These are phyloP conservation scores for Alloteropsis angusta DNA, from an alignment of 202 grass and related monocot genomes.

Conservation along the genomic window DNA sequence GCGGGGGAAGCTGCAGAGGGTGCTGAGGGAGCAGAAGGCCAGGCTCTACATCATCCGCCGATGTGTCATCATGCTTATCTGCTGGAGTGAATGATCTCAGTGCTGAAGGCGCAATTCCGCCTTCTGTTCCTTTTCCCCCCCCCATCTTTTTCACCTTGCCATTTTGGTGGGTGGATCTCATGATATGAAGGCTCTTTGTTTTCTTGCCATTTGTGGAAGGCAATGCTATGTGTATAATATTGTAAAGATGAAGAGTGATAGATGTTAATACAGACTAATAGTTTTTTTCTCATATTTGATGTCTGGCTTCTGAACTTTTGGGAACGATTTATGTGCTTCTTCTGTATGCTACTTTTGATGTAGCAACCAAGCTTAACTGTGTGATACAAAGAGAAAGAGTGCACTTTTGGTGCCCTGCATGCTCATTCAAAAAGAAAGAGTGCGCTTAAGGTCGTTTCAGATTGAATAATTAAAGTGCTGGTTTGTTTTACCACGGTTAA, in stretches of 20 bases:
- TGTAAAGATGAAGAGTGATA: constrained; percentile 34
- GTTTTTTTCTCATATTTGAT: background rate
- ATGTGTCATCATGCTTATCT: constrained; percentile 47
- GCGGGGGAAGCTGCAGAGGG: constrained; percentile 35
- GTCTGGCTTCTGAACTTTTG: background rate
- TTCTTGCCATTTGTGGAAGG: constrained; percentile 29
- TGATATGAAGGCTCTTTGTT: constrained; percentile 24
- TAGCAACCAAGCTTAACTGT: constrained; percentile 9
- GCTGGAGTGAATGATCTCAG: constrained; percentile 35
- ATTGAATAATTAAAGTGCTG: constrained; percentile 1
- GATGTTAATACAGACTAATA: constrained; percentile 35
- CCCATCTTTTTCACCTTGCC: constrained; percentile 21
- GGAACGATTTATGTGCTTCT: background rate
- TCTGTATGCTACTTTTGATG: background rate
- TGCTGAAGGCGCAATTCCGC: background rate
- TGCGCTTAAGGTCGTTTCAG: constrained; percentile 5
- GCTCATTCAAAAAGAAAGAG: background rate
- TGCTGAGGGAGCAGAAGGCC: constrained; percentile 48
- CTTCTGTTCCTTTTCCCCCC: background rate
- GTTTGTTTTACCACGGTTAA: background rate
- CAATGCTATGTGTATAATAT: constrained; percentile 11
- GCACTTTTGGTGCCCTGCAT: too few species aligned
- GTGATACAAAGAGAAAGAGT: background rate
- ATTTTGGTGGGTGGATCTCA: constrained; percentile 4
- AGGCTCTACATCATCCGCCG: constrained; percentile 49